Base-by-base conservation (phyloP, 768 basidiomycete genomes). In the Panaeolus cyanescens region DNA sequence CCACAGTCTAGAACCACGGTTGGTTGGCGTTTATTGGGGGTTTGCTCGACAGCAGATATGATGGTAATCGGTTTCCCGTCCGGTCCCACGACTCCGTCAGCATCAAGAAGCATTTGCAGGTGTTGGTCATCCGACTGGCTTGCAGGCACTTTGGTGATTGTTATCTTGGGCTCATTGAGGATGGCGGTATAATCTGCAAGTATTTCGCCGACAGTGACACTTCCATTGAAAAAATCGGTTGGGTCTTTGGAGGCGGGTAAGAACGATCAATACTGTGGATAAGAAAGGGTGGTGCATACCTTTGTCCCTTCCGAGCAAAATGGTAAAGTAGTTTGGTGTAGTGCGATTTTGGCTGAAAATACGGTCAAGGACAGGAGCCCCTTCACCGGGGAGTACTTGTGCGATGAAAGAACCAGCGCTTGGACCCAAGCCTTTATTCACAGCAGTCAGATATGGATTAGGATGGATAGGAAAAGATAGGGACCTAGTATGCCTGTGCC, bases 1-100 rank as follows among this genome's bases (percentile, higher is more conserved):
- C 91, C 90, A 4, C 87, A 86, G 68, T 92, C 91, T 31, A 91
- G 74, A 3, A 92, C 77, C 4, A 83, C 83, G 1, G 87, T 88
- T 7, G 84, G 74, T 64, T 85, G 85, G 15, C 74, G 74, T 9
- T 72, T 72, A 50, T 82, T 72, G 28, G 73, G 71, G 1, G 77
- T 75, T 31, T 79, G 73, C 9, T 74, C 66, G 15, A 90, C 88
- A 28, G 70, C 72, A 0, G 85, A 83, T 4, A 64, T 68, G 50
- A 86, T 66, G 19, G 74, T 65, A 40, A 89, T 82, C 17, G 74
- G 61, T 30, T 83, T 68, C 5, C 86, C 86, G 59, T 87, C 80
- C 0, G 88, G 87, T 1, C 86, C 89, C 22, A 86, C 80, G 57
- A 91, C 75, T 1, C 86, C 86, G 62, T 88, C 74, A 10, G 77